phyloP scores from a whole-genome alignment of 2,329 filamentous ascomycete genomes.

The Fusarium devonianum region DNA sequence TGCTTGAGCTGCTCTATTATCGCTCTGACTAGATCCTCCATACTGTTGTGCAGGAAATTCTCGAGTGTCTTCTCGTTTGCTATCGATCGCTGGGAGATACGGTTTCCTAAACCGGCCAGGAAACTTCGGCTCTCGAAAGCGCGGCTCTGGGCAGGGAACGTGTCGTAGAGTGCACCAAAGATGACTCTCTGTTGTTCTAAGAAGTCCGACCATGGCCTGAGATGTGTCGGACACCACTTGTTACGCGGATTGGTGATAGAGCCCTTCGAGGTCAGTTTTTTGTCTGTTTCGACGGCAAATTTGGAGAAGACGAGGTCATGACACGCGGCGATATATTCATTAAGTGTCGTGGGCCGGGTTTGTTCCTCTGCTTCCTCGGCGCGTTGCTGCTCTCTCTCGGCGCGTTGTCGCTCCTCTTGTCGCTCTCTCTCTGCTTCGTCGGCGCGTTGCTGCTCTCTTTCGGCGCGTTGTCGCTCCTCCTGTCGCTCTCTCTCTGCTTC shows the following conservation, averaged over 20 bases:
- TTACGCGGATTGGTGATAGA: constrained; percentile 42
- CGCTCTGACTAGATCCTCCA: constrained; percentile 42
- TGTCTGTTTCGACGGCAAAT: constrained; percentile 38
- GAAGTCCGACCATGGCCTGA: constrained; percentile 44
- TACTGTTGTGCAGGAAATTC: constrained; percentile 39
- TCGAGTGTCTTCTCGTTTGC: constrained; percentile 43
- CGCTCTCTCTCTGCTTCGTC: constrained; percentile 10
- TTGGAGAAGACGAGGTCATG: constrained; percentile 39
- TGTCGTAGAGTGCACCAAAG: constrained; percentile 34
- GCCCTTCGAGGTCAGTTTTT: constrained; percentile 37
- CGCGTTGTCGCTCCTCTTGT: constrained; percentile 9
- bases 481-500: constrained; percentile 2
- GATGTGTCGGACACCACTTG: constrained; percentile 41
- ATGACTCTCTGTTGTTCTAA: constrained; percentile 33
- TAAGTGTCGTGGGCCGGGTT: constrained; percentile 38
- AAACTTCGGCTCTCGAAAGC: constrained; percentile 40
- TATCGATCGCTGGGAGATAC: constrained; percentile 21
- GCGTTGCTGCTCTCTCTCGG: constrained; percentile 10
- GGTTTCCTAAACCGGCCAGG: constrained; percentile 35
- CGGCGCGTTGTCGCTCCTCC: constrained; percentile 7
- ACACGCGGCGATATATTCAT: constrained; percentile 44
- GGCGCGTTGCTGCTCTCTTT: constrained; percentile 9
- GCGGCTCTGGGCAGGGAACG: constrained; percentile 31
- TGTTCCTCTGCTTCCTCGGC: constrained; percentile 34
- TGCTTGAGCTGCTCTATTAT: constrained; percentile 43